These are phyloP conservation scores for Salvia miltiorrhiza DNA, from an alignment of 257 asterid species.

Conservation along the genomic window DNA sequence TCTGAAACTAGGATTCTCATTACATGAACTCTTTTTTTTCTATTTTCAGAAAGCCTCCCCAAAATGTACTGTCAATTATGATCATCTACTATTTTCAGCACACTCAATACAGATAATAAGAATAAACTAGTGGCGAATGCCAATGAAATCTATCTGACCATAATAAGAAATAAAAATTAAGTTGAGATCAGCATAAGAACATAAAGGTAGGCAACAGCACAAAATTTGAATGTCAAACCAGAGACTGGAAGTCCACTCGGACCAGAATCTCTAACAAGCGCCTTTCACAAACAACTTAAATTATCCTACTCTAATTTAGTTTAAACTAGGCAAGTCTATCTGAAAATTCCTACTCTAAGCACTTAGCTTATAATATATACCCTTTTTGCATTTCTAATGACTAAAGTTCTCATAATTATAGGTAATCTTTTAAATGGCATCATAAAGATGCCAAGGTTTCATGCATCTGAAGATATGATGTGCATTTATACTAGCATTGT, in stretches of 20 bases:
- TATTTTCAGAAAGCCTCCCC: neutral
- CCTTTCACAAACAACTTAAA: neutral
- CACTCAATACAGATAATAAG: neutral
- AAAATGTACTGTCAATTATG: neutral
- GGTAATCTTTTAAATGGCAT: neutral
- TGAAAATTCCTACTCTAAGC: neutral
- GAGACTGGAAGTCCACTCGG: neutral
- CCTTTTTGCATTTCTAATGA: neutral
- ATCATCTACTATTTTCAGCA: neutral
- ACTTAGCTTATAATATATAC: neutral
- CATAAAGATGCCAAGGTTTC: neutral
- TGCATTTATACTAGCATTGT: neutral
- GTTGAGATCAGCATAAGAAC: neutral
- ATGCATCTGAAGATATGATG: neutral
- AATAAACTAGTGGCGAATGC: neutral
- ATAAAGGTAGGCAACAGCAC: neutral
- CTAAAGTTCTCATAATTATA: neutral
- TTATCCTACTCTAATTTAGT: neutral
- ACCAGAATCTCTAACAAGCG: neutral
- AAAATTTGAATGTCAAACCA: neutral
- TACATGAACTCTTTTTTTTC: neutral
- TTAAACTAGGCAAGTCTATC: neutral
- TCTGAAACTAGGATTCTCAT: neutral
- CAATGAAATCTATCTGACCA: neutral
- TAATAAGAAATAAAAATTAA: neutral